These are phyloP conservation scores for Clonostachys solani DNA, from an alignment of 2,329 filamentous ascomycete genomes.

Conservation along the genomic window DNA sequence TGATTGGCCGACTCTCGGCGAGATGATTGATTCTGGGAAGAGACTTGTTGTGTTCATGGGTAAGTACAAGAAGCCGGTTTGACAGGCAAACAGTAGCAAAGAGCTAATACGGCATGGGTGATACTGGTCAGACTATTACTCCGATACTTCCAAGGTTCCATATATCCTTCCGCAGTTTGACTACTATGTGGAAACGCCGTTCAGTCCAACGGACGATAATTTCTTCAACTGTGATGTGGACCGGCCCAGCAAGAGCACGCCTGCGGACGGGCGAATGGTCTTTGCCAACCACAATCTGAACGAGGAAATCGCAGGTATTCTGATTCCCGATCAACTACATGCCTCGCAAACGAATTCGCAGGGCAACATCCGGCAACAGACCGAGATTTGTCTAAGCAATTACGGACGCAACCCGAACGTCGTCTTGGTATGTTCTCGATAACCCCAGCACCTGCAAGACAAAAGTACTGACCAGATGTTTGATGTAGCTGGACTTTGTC, in stretches of 20 bases:
- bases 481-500: conserved; percentile 5
- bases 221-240: conserved; percentile 60
- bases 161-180: conserved; percentile 58
- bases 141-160: conserved; percentile 36
- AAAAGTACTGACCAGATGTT: neutral
- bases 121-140: conserved; percentile 48
- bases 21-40: conserved; percentile 54
- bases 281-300: conserved; percentile 13
- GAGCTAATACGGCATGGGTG: too few species aligned
- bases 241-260: conserved; percentile 40
- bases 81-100: neutral
- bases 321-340: conserved; percentile 23
- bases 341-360: conserved; percentile 27
- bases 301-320: conserved; percentile 16
- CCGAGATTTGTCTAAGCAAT: conserved; percentile 12
- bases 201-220: conserved; percentile 49
- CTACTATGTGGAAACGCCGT: conserved; percentile 66
- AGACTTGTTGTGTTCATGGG: conserved; percentile 66
- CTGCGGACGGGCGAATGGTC: conserved; percentile 14
- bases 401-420: conserved; percentile 16
- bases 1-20: conserved; percentile 63
- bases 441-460: neutral
- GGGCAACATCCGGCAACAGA: conserved; percentile 15
- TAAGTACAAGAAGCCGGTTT: conserved; percentile 8
- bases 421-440: conserved; percentile 15